These are phyloP conservation scores for Cytospora chrysosperma DNA, from an alignment of 2,329 filamentous ascomycete species.

Conservation along the genomic window DNA sequence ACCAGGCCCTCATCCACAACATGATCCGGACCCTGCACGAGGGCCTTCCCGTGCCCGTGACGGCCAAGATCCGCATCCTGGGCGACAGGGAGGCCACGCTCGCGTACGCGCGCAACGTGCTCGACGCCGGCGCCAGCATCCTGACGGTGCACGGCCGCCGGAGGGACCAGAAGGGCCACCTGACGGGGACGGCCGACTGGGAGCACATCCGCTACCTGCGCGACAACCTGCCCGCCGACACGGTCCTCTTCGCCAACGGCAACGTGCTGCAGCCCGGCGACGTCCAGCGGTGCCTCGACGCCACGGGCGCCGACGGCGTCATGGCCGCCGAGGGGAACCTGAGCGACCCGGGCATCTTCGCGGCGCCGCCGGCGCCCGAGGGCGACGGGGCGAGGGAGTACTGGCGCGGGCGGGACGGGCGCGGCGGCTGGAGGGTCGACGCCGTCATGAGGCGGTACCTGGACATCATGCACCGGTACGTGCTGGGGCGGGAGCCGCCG, in stretches of 20 bases:
- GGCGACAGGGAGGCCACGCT: slow-evolving; percentile 85
- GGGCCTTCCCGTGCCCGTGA: slow-evolving; percentile 78
- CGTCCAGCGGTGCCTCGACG: slow-evolving; percentile 72
- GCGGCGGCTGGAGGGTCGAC: slow-evolving; percentile 85
- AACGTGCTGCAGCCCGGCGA: slow-evolving; percentile 84
- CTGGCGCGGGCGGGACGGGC: slow-evolving; percentile 77
- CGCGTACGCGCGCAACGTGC: slow-evolving; percentile 82
- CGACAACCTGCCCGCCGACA: slow-evolving; percentile 79
- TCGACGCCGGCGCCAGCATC: slow-evolving; percentile 86
- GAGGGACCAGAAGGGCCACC: slow-evolving; percentile 91
- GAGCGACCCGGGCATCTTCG: slow-evolving; percentile 87
- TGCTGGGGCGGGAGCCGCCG: slow-evolving; percentile 65
- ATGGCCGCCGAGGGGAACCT: slow-evolving; percentile 98
- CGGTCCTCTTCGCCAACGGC: slow-evolving; percentile 94
- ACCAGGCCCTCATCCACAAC: slow-evolving; percentile 78
- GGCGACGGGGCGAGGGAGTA: slow-evolving; percentile 74
- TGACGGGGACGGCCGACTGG: slow-evolving; percentile 94
- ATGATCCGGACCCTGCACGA: slow-evolving; percentile 81
- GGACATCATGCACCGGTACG: slow-evolving; percentile 82
- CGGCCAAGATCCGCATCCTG: slow-evolving; percentile 89
- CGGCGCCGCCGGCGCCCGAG: slow-evolving; percentile 54
- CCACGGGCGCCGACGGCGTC: slow-evolving; percentile 84
- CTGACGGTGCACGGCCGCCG: slow-evolving; percentile 87
- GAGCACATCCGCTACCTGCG: slow-evolving; percentile 76
- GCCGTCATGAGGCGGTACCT: slow-evolving; percentile 84